phyloP scores from a whole-genome alignment of 768 basidiomycete species.

The Strobilomyces echinocephalus region DNA sequence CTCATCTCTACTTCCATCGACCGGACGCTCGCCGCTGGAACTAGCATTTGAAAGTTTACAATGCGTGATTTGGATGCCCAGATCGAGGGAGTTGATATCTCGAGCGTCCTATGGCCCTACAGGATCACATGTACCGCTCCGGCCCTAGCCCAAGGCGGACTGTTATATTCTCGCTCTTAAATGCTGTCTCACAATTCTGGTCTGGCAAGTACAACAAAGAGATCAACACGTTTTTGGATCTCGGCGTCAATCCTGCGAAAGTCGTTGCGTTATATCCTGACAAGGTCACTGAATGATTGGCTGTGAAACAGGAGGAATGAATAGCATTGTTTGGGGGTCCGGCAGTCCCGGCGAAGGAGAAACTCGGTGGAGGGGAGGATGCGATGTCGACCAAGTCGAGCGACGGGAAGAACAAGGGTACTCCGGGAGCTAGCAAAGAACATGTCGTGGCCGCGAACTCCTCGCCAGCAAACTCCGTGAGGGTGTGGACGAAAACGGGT shows the following conservation, averaged over 20 bases:
- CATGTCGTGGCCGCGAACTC: constrained; percentile 14
- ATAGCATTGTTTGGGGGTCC: constrained; percentile 24
- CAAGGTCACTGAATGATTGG: no score
- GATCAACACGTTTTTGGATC: no score
- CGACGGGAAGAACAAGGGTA: constrained; percentile 18
- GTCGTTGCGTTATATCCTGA: no score
- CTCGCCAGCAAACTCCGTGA: constrained; percentile 40
- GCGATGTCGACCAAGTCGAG: constrained; percentile 15
- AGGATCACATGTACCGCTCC: constrained; percentile 41
- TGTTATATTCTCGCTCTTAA: constrained; percentile 66
- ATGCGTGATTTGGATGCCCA: no score
- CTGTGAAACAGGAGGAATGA: no score
- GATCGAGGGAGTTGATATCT: no score
- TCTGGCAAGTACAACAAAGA: no score
- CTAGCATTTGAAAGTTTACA: no score
- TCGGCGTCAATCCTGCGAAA: no score
- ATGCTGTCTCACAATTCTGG: constrained; percentile 41
- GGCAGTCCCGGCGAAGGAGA: constrained; percentile 17
- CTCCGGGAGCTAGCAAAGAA: constrained; percentile 20
- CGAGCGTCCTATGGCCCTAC: constrained; percentile 56
- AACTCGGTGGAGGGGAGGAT: no score
- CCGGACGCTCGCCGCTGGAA: constrained; percentile 46
- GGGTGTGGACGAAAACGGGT: constrained; percentile 50
- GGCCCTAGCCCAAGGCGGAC: background rate
- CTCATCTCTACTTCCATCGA: constrained; percentile 64